Conservation (phyloP, 1,139 yeast genomes). For the Scheffersomyces parashehatae region DNA sequence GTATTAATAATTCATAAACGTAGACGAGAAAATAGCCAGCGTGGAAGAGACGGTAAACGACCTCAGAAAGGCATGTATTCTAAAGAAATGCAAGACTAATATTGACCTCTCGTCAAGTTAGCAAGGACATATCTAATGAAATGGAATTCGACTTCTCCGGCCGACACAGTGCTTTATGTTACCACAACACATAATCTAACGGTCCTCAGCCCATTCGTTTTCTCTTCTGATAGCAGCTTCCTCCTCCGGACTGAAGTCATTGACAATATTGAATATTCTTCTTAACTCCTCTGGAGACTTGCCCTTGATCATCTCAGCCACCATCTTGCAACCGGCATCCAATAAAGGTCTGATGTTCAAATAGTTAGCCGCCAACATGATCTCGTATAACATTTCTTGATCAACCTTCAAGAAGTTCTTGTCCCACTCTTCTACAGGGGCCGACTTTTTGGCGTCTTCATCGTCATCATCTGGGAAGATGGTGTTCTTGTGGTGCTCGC, state of each 20-base stretch:
- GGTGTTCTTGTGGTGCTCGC: slow-evolving; percentile 92
- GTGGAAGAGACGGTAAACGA: no score
- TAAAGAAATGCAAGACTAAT: no score
- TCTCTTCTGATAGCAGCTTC: slow-evolving; percentile 97
- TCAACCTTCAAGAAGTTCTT: slow-evolving; percentile 93
- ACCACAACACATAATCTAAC: slow-evolving; percentile 36
- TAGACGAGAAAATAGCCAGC: no score
- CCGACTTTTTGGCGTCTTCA: slow-evolving; percentile 72
- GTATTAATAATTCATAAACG: no score
- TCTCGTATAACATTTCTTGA: slow-evolving; percentile 97
- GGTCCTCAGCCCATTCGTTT: slow-evolving; percentile 99
- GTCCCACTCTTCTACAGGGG: slow-evolving; percentile 95
- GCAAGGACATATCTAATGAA: no score
- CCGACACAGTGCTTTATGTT: no score
- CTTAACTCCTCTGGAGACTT: slow-evolving; percentile 96
- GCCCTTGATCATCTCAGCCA: slow-evolving; percentile 97
- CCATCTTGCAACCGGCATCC: slow-evolving; percentile 95
- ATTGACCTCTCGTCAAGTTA: no score
- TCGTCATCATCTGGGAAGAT: slow-evolving; percentile 71
- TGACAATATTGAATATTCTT: slow-evolving; percentile 91
- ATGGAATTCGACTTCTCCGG: no score
- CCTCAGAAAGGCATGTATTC: no score
- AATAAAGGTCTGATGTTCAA: slow-evolving; percentile 89
- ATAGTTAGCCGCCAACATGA: slow-evolving; percentile 93
- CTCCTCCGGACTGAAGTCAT: slow-evolving; percentile 97